Evolutionary conservation across 225 moss, liverwort and hornwort genomes (phyloP), one percentile per base, ranked within the genome.

Genomic region (Pseudisothecium myosuroides): DNA sequence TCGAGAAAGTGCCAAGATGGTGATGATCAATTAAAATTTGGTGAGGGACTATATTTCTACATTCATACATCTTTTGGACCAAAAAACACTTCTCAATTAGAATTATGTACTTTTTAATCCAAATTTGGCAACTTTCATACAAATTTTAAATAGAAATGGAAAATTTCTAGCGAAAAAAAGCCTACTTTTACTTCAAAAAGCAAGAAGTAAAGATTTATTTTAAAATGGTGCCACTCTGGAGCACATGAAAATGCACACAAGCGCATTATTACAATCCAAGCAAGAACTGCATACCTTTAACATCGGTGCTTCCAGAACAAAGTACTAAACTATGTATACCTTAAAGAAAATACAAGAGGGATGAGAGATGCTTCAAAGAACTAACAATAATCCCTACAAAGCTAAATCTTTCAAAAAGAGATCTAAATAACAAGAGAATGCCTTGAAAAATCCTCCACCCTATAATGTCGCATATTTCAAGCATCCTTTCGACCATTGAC

Each of bases 21-120:
- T 1, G n/a, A 8, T 1, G n/a, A 8, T 20, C 2, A 6, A 5
- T 14, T 23, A 3, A 15, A 54, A 54, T 54, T 26, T 16, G 1
- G 1, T 10, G 55, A 56, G 16, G 17, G 2, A 10, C 3, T 78
- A 0, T 16, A 37, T 54, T 78, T 54, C 55, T 9, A 50, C 24
- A 9, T 6, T 15, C 37, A 77, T 37, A 6, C 37, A 55, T 55
- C 8, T 23, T 28, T 55, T 24, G 6, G 6, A 26, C 13, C 3
- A 26, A n/a, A 26, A 56, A 24, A 6, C 26, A 78, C 3, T n/a
- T 37, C 27, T 24, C n/a, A 79, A 27, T 27, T 10, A 11, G 4
- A 17, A n/a, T 4, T 9, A 50, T 12, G 5, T 8, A 56, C n/a
- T 27, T 17, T 56, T 27, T 79, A n/a, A 56, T n/a, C 17, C 26